These are phyloP conservation scores for Apiotrichum montevideense DNA, from an alignment of 1,284 basidiomycete species.

Conservation along the genomic window DNA sequence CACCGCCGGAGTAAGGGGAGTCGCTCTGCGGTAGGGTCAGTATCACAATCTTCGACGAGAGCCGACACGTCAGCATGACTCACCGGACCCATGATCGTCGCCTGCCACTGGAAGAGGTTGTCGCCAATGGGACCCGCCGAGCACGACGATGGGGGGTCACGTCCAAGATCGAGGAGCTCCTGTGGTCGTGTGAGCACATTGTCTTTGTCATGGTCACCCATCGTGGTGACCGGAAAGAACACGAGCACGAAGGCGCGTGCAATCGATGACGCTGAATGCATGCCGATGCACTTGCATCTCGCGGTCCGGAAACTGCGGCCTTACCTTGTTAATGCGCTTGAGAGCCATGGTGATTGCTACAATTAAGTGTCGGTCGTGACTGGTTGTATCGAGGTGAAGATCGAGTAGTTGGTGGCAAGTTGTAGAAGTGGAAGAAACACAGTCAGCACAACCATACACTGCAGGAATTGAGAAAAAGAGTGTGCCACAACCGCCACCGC, in stretches of 20 bases:
- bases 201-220: background rate
- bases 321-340: constrained; percentile 97
- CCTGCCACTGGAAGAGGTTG: constrained; percentile 97
- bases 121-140: constrained; percentile 92
- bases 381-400: background rate
- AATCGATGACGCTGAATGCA: no score
- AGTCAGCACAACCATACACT: no score
- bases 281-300: no score
- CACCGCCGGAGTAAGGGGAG: constrained; percentile 91
- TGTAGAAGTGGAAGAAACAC: no score
- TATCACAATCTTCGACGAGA: background rate
- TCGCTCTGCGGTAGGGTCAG: constrained; percentile 59
- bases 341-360: constrained; percentile 64
- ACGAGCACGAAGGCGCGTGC: no score
- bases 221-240: no score
- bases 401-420: constrained; percentile 2
- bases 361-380: constrained; percentile 1
- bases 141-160: constrained; percentile 95
- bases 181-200: constrained; percentile 46
- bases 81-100: constrained; percentile 95
- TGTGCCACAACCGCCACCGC: no score
- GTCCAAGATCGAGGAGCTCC: constrained; percentile 96
- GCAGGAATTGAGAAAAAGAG: no score
- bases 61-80: constrained; percentile 40
- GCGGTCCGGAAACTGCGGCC: constrained; percentile 21